Conservation (phyloP, 2,329 filamentous ascomycete species). For the Dissoconium aciculare region DNA sequence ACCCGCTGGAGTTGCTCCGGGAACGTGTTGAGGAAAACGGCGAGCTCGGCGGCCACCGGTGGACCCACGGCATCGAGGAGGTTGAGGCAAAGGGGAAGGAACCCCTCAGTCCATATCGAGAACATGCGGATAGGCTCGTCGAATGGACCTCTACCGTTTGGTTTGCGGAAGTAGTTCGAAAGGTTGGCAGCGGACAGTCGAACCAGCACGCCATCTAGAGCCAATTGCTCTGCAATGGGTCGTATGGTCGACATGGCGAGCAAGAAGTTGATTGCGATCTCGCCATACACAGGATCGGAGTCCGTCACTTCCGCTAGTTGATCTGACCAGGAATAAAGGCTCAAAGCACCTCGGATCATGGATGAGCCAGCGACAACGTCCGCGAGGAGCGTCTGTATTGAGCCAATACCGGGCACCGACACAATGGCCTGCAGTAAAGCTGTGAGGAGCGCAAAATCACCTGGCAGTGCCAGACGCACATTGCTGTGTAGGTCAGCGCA, state of each 20-base stretch:
- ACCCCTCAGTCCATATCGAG: conserved; percentile 74
- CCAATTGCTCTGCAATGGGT: conserved; percentile 73
- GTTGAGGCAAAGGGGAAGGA: conserved; percentile 80
- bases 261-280: conserved; percentile 77
- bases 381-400: conserved; percentile 34
- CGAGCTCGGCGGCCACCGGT: conserved; percentile 69
- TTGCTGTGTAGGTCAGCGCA: conserved; percentile 62
- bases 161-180: conserved; percentile 56
- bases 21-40: conserved; percentile 80
- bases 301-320: conserved; percentile 56
- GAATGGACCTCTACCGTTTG: conserved; percentile 60
- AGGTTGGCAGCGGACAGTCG: conserved; percentile 68
- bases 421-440: conserved; percentile 77
- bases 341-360: conserved; percentile 64
- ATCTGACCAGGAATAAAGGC: conserved; percentile 88
- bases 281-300: conserved; percentile 80
- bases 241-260: conserved; percentile 74
- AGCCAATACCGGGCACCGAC: conserved; percentile 55
- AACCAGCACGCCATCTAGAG: conserved; percentile 68
- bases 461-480: conserved; percentile 34
- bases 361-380: conserved; percentile 44
- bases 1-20: conserved; percentile 61
- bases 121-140: conserved; percentile 65
- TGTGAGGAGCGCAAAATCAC: conserved; percentile 75
- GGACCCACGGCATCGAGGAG: conserved; percentile 67